These are phyloP conservation scores for Trypanosoma brucei DNA, from an alignment of 208 protist genomes.

Conservation along the genomic window DNA sequence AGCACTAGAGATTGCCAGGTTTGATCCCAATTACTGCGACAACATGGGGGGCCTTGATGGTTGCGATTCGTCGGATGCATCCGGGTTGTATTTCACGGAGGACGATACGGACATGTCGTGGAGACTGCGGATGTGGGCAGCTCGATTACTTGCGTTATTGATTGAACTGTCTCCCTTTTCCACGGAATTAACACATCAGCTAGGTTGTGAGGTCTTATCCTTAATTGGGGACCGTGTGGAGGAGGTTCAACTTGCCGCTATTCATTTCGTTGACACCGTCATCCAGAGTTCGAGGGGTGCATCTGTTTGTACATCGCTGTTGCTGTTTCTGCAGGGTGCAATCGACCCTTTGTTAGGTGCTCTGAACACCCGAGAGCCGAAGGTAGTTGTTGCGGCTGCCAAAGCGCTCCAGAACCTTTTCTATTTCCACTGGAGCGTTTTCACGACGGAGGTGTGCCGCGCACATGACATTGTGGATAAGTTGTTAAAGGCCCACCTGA, in stretches of 20 bases:
- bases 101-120: conserved; percentile 39
- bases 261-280: conserved; percentile 33
- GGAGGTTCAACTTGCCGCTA: conserved; percentile 41
- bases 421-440: conserved; percentile 2
- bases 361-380: conserved; percentile 5
- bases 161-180: conserved; percentile 25
- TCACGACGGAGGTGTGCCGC: conserved; percentile 3
- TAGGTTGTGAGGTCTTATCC: conserved; percentile 15
- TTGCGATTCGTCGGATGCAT: conserved; percentile 21
- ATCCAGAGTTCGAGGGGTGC: conserved; percentile 12
- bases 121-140: conserved; percentile 40
- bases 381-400: conserved; percentile 18
- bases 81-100: conserved; percentile 31
- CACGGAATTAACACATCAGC: conserved; percentile 20
- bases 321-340: conserved; percentile 17
- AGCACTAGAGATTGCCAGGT: conserved; percentile 26
- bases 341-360: conserved; percentile 13
- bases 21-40: conserved; percentile 39
- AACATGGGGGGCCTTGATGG: conserved; percentile 3
- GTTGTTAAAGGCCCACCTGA: neutral
- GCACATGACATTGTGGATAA: conserved; percentile 11
- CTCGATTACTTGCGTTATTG: conserved; percentile 33
- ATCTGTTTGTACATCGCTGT: conserved; percentile 3
- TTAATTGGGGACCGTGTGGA: conserved; percentile 33
- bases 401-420: conserved; percentile 20